A percentile compares a stretch with the other conserved stretches of the same genome.
These are phyloP conservation scores for Filobasidium floriforme DNA, from an alignment of 768 basidiomycete species.

Conservation along the genomic window DNA sequence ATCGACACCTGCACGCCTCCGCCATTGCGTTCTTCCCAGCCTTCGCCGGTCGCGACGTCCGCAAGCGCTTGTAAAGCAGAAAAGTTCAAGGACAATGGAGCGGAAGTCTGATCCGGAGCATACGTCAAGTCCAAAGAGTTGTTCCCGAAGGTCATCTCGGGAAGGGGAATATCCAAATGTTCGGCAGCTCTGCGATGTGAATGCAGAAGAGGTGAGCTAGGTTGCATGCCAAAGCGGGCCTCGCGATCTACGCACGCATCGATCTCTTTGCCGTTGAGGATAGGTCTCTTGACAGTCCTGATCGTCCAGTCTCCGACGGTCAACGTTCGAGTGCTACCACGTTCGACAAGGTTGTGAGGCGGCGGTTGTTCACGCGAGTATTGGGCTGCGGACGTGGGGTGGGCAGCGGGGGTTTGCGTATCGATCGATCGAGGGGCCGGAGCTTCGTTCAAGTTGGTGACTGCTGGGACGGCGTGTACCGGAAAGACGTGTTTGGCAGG, in stretches of 20 bases:
- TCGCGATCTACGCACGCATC: slow-evolving; percentile 48
- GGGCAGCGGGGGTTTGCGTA: background rate
- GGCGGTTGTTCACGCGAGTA: slow-evolving; percentile 1
- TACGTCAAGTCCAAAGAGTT: slow-evolving; percentile 68
- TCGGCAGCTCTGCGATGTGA: slow-evolving; percentile 37
- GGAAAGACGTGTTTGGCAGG: slow-evolving; percentile 3
- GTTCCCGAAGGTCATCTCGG: slow-evolving; percentile 94
- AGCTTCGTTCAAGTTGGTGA: background rate
- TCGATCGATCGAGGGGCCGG: background rate
- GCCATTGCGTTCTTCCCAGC: slow-evolving; percentile 71
- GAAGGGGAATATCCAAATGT: slow-evolving; percentile 63
- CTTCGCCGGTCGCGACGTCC: slow-evolving; percentile 56
- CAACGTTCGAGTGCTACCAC: slow-evolving; percentile 23
- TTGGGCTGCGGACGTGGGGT: background rate
- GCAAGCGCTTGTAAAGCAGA: slow-evolving; percentile 61
- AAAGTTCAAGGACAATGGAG: slow-evolving; percentile 62
- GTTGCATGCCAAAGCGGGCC: background rate
- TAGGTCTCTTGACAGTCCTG: slow-evolving; percentile 40
- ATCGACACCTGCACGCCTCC: slow-evolving; percentile 91
- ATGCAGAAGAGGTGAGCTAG: background rate
- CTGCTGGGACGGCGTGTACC: slow-evolving; percentile 1
- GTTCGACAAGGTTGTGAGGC: slow-evolving; percentile 15
- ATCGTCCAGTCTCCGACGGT: slow-evolving; percentile 46
- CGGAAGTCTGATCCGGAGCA: slow-evolving; percentile 27
- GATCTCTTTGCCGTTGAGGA: slow-evolving; percentile 57